Conservation (phyloP, 345 rosid species). For the Murraya koenigii region DNA sequence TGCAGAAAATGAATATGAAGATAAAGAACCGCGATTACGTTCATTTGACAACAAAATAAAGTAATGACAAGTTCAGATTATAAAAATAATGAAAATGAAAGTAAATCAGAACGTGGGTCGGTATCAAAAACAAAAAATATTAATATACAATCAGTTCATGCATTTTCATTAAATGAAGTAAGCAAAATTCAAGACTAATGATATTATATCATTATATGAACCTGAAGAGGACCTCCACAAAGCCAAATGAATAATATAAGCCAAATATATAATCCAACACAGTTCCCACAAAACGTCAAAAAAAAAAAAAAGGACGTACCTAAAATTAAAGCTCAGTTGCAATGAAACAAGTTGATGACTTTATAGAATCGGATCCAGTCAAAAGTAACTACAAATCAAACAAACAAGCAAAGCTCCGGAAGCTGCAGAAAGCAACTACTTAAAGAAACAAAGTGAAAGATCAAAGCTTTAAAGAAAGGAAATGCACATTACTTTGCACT, state of each 20-base stretch:
- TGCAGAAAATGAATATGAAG: not conserved
- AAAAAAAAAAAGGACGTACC: not conserved
- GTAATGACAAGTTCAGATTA: not conserved
- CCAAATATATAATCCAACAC: not conserved
- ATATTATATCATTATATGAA: conserved; percentile 1
- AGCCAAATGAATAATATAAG: not conserved
- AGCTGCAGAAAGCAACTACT: not conserved
- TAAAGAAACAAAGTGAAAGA: not conserved
- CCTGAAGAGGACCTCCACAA: conserved; percentile 25
- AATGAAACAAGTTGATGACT: not conserved
- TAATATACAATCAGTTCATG: not conserved
- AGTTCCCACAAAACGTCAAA: not conserved
- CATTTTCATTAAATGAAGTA: not conserved
- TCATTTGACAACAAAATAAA: not conserved
- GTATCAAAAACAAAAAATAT: conserved; percentile 1
- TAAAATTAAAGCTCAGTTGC: not conserved
- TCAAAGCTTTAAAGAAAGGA: not conserved
- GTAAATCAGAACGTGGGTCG: conserved; percentile 16
- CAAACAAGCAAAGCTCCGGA: not conserved
- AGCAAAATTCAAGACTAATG: conserved; percentile 10
- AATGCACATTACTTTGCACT: not conserved
- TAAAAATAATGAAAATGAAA: conserved; percentile 10
- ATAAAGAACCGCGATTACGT: not conserved
- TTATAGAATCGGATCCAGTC: conserved; percentile 8
- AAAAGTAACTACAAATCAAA: not conserved